A percentile compares a stretch with the other conserved stretches of the same genome.
Conservation (phyloP, 2,329 filamentous ascomycete genomes). For the Alternaria ethzedia region DNA sequence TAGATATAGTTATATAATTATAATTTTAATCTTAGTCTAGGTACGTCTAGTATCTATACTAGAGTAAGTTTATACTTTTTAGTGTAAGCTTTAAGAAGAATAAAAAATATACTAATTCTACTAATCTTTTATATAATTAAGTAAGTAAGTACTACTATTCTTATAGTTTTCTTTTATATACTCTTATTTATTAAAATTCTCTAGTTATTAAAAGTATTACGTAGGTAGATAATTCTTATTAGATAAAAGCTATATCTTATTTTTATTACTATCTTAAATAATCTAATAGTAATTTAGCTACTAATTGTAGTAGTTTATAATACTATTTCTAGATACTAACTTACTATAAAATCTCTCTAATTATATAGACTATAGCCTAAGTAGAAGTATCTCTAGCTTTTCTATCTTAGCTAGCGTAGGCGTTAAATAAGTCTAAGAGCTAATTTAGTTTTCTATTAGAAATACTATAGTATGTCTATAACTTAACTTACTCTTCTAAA, state of each 20-base stretch:
- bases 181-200: constrained; percentile 21
- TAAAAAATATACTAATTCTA: constrained; percentile 24
- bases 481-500: constrained; percentile 6
- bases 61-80: constrained; percentile 13
- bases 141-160: constrained; percentile 21
- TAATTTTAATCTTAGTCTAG: constrained; percentile 8
- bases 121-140: constrained; percentile 25
- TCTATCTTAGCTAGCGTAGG: constrained; percentile 21
- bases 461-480: neutral
- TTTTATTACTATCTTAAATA: constrained; percentile 23
- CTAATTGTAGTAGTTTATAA: constrained; percentile 17
- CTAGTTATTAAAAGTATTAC: constrained; percentile 22
- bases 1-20: constrained; percentile 10
- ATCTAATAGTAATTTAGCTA: constrained; percentile 19
- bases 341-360: constrained; percentile 27
- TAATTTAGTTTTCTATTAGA: constrained; percentile 3
- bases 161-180: constrained; percentile 26
- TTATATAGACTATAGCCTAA: constrained; percentile 7
- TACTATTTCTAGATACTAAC: constrained; percentile 20
- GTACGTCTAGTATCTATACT: constrained; percentile 20
- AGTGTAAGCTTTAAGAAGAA: constrained; percentile 4
- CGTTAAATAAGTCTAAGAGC: constrained; percentile 4
- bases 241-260: constrained; percentile 9
- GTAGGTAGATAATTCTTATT: constrained; percentile 18
- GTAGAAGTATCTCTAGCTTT: constrained; percentile 14